These are phyloP conservation scores for Incumbomyces lentus DNA, from an alignment of 2,329 filamentous ascomycete species.

Conservation along the genomic window DNA sequence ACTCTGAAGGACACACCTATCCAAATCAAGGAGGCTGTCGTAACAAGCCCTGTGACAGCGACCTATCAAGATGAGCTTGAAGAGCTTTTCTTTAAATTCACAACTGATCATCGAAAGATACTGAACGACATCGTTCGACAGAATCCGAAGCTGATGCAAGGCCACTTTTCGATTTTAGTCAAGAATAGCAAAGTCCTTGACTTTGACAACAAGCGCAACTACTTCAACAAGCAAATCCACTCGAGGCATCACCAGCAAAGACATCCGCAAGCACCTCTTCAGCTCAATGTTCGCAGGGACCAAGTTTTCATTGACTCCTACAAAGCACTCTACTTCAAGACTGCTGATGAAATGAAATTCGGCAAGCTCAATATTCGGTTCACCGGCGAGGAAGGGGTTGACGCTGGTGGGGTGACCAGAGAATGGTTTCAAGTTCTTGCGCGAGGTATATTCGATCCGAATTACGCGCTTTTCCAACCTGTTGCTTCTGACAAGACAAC, in stretches of 20 bases:
- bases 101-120: conserved; percentile 93
- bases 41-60: conserved; percentile 44
- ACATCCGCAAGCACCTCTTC: conserved; percentile 64
- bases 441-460: conserved; percentile 96
- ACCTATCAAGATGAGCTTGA: conserved; percentile 49
- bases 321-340: conserved; percentile 96
- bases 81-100: conserved; percentile 90
- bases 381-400: conserved; percentile 93
- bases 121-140: conserved; percentile 95
- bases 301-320: conserved; percentile 98
- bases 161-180: conserved; percentile 82
- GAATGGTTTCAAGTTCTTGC: conserved; percentile 99
- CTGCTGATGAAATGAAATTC: conserved; percentile 94
- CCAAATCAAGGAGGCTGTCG: conserved; percentile 58
- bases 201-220: conserved; percentile 99
- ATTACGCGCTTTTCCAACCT: conserved; percentile 91
- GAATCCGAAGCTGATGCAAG: conserved; percentile 83
- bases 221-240: conserved; percentile 91
- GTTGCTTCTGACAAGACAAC: conserved; percentile 96
- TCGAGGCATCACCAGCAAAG: conserved; percentile 59
- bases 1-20: conserved; percentile 59
- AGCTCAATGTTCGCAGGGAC: conserved; percentile 81
- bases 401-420: conserved; percentile 91
- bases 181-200: conserved; percentile 98
- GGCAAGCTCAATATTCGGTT: conserved; percentile 97